These are phyloP conservation scores for Neophaeococcomyces mojaviensis DNA, from an alignment of 2,329 filamentous ascomycete species.

Conservation along the genomic window DNA sequence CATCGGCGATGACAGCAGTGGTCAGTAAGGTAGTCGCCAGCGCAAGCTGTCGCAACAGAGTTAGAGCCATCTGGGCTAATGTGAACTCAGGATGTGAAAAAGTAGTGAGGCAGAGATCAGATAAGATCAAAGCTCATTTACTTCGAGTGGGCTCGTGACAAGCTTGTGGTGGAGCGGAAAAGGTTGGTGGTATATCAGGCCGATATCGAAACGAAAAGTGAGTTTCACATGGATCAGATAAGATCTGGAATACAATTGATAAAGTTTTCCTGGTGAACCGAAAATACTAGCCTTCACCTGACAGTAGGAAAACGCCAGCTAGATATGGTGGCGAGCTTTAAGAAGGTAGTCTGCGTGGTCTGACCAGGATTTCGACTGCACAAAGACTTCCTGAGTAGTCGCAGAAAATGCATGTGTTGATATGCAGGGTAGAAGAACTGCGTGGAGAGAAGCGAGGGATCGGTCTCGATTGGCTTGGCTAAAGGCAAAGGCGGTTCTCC, in stretches of 20 bases:
- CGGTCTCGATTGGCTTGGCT: conserved; percentile 9
- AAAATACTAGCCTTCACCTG: neutral
- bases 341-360: neutral
- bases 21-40: conserved; percentile 1
- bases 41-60: neutral
- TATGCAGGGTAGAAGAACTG: no score
- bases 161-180: neutral
- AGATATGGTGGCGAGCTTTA: neutral
- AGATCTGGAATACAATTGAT: neutral
- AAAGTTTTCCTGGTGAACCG: neutral
- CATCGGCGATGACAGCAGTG: conserved; percentile 11
- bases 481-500: no score
- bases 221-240: conserved; percentile 3
- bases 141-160: conserved; percentile 20
- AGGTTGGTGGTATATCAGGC: neutral
- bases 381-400: no score
- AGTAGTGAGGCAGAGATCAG: conserved; percentile 16
- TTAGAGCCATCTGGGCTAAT: conserved; percentile 4
- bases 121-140: conserved; percentile 31
- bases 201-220: conserved; percentile 5
- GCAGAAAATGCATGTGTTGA: no score
- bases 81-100: no score
- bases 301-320: no score
- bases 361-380: no score
- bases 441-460: neutral